Percentiles rank a stretch among this genome's conserved stretches.
Evolutionary conservation across 2,329 filamentous ascomycete genomes (phyloP).

Genomic region (Colletotrichum godetiae): DNA sequence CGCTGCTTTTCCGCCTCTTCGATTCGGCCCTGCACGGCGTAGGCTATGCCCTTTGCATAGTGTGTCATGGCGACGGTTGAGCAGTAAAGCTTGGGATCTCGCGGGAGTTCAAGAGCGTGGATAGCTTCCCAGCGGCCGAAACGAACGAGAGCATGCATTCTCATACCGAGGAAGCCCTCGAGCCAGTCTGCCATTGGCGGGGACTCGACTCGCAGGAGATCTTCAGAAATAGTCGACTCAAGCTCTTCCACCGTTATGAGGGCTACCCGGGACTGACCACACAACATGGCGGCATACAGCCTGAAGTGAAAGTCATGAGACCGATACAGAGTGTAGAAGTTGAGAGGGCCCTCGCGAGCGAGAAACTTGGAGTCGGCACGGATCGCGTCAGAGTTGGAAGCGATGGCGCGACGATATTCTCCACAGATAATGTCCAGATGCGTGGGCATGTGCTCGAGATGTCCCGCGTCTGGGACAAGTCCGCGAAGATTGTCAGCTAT

Average conservation of each 20-base stretch:
- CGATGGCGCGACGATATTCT: constrained; percentile 75
- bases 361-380: constrained; percentile 76
- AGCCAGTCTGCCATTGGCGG: constrained; percentile 85
- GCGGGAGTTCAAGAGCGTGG: constrained; percentile 64
- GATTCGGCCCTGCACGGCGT: constrained; percentile 67
- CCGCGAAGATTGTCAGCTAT: constrained; percentile 71
- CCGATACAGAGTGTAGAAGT: constrained; percentile 83
- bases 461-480: constrained; percentile 76
- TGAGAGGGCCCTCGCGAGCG: constrained; percentile 66
- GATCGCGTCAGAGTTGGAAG: constrained; percentile 75
- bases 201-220: constrained; percentile 70
- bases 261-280: constrained; percentile 71
- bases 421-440: constrained; percentile 81
- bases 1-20: constrained; percentile 65
- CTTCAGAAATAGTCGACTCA: constrained; percentile 71
- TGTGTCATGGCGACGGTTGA: constrained; percentile 75
- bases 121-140: constrained; percentile 81
- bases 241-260: constrained; percentile 69
- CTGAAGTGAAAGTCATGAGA: constrained; percentile 81
- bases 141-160: constrained; percentile 76
- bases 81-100: constrained; percentile 72
- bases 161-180: constrained; percentile 76
- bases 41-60: constrained; percentile 76
- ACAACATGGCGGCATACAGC: constrained; percentile 83
- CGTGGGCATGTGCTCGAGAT: constrained; percentile 81